Evolutionary conservation across 1,284 basidiomycete species (phyloP), one percentile per base, ranked within the genome.

Genomic region (Cutaneotrichosporon sp.): DNA sequence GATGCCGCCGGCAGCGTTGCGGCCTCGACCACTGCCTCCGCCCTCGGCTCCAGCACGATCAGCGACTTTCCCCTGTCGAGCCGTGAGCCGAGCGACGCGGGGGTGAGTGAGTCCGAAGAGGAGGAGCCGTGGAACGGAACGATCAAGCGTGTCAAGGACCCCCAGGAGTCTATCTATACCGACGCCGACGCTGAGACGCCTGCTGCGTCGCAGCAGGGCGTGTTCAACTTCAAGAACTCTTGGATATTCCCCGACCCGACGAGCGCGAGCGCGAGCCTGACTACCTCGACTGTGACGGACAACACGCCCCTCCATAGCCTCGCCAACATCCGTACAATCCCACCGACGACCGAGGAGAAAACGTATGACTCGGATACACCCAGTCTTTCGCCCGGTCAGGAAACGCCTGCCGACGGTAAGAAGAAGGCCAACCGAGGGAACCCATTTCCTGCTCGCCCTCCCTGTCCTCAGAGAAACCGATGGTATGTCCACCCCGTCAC

Each of bases 181-280:
- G n/a, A 51, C 32, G 20, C 20, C 24, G 42, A 29, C n/a, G 27
- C 39, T 17, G 38, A 46, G 27, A 46, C 45, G 20, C 42, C 38
- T 16, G 25, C 49, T 3, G 27, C 48, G 2, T 43, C 51, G 29
- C 14, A 9, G 29, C 29, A 31, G 11, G 26, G 26, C 22, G 16
- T n/a, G 29, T 11, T 31, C 42, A 39, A 38, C 17, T 59, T 59
- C 45, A 49, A 55, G 35, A 49, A 48, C 19, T 50, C 50, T 5
- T 55, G 52, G 48, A 55, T 59, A 51, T 59, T 59, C 45, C 57
- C 57, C 17, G 57, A 59, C 46, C 57, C 57, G 5, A 52, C 47
- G 5, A 46, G 39, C 20, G 35, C 53, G n/a, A 46, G 34, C 25
- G 44, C 32, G 5, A 49, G 39, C 31, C 25, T 42, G 5, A 10